A percentile compares a stretch with the other conserved stretches of the same genome.
Evolutionary conservation across 2,329 filamentous ascomycete species (phyloP).

Genomic region (Cryphonectria naterciae): DNA sequence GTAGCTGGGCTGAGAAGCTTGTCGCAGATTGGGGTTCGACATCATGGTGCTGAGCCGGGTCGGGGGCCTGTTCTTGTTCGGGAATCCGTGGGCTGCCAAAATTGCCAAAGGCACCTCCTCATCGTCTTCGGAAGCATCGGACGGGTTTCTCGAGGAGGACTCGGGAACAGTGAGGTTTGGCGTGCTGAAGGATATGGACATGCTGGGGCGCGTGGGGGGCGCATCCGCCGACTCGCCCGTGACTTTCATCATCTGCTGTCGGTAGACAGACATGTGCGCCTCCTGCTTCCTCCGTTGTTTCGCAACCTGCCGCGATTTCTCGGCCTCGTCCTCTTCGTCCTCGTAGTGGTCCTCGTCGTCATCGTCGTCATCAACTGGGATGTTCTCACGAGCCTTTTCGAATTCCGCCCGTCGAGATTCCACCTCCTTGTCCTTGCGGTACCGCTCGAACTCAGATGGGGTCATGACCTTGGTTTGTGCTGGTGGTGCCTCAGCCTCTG

Average conservation of each 20-base stretch:
- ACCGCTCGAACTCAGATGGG: constrained; percentile 82
- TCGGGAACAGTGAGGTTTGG: constrained; percentile 43
- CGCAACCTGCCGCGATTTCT: constrained; percentile 72
- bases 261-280: constrained; percentile 85
- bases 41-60: constrained; percentile 65
- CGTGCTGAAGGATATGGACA: constrained; percentile 64
- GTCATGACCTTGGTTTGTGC: constrained; percentile 83
- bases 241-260: constrained; percentile 96
- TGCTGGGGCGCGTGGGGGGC: constrained; percentile 51
- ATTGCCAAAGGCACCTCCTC: constrained; percentile 88
- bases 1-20: constrained; percentile 50
- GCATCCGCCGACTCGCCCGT: constrained; percentile 70
- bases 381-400: constrained; percentile 49
- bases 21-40: constrained; percentile 74
- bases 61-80: constrained; percentile 75
- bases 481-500: constrained; percentile 6
- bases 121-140: constrained; percentile 65
- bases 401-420: constrained; percentile 42
- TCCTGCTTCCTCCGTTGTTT: constrained; percentile 86
- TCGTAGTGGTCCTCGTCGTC: constrained; percentile 69
- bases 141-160: constrained; percentile 43
- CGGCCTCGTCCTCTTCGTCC: constrained; percentile 78
- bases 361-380: constrained; percentile 57
- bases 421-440: constrained; percentile 74
- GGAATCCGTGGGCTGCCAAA: constrained; percentile 86